Base-by-base conservation (phyloP, 148 eudicot species). In the Agrostemma githago region DNA sequence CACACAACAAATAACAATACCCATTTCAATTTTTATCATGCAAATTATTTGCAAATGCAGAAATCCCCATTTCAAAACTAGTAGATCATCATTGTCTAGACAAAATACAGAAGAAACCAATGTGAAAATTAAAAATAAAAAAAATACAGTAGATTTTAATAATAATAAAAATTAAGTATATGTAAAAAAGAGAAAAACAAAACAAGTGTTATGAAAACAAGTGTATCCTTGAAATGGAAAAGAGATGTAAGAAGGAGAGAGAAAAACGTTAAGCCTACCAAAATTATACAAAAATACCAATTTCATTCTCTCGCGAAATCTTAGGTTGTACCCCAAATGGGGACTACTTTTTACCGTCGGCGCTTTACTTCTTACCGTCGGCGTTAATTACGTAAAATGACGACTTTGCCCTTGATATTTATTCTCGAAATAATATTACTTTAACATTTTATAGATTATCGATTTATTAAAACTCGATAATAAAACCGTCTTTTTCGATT, bases 191-290 rank as follows among this genome's bases (percentile, higher is more conserved):
- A 65, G 3, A 64, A 5, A 38, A 5, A 62, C 48, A 70, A 8
- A 37, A 3, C 58, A 56, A 4, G 65, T 72, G 61, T 38, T 72
- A 70, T 53, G 15, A 71, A 8, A 68, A 46, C 26, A 9, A 7
- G 8, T 5, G 8, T 4, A 68, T 68, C 74, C 78, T 65, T 57
- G 73, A 72, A 61, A 80, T 51, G 83, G 76, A 75, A 71, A 72
- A 74, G 70, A 79, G 75, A 71, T 56, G 37, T 17, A 62, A 54
- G 43, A 38, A 72, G 43, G 2, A 67, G 76, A 79, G 82, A 79
- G 56, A 74, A 74, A 48, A 60, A 56, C 65, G 77, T 61, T 48
- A 73, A 1, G 74, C 72, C 82, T 71, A 75, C 66, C 70, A 75
- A 59, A 76, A 10, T 2, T 48, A 11, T 5, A 8, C 15, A 48